Evolutionary conservation across 2,329 filamentous ascomycete species (phyloP), one percentile per base, ranked within the genome.

Genomic region (Hymenotorrendiella dingleyae): DNA sequence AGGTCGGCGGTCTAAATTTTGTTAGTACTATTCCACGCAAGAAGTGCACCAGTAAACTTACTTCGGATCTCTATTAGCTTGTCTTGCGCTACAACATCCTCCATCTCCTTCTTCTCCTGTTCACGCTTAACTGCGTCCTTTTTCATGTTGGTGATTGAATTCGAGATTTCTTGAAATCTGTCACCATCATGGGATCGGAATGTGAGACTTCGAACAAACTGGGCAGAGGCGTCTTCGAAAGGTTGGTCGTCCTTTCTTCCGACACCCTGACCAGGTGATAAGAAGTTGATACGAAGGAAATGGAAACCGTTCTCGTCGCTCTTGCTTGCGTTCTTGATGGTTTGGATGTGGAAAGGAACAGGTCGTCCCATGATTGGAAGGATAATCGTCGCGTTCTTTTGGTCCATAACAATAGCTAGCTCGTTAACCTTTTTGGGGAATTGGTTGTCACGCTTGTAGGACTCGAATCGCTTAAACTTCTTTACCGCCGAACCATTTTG

Each of bases 51-150:
- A 9, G 10, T 3, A 21, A 12, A 70, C 81, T 70, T 71, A 88
- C 86, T 95, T 72, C 93, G 78, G 54, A 97, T 90, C 62, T 96
- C 90, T 54, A 94, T 73, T 40, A 98, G 79, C 70, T 98, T 98
- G 63, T 98, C 93, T 65, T 98, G 93, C 66, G 97, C 93, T 5
- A 98, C 90, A 17, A 98, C 93, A 65, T 98, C 93, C 63, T 98
- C 93, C 85, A 98, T 85, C 56, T 98, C 91, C 70, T 98, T 98
- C 79, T 97, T 96, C 67, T 96, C 91, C 59, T 96, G 90, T 65
- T 98, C 93, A 56, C 88, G 86, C 66, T 94, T 90, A 30, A 87
- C 79, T 4, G 86, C 82, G 54, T 91, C 87, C 62, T 93, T 94
- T 71, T 96, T 94, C 72, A 98, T 83, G 60, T 96, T 93, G 9